phyloP scores from a whole-genome alignment of 805 yeast genomes.

The Teunomyces cretensis region DNA sequence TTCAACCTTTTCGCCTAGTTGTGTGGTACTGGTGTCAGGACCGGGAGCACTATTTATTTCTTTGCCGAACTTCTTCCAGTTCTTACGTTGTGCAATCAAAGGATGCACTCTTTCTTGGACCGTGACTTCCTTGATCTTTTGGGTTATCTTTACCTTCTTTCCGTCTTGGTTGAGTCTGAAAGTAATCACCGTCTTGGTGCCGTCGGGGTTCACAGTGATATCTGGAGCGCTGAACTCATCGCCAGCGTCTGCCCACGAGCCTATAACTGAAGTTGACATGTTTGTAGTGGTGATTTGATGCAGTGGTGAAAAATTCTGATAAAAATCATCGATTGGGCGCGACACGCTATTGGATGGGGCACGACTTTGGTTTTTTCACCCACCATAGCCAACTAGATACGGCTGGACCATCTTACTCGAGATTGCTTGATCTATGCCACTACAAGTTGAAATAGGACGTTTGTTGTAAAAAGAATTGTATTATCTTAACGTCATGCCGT shows the following conservation, averaged over 20 bases:
- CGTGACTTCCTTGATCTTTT: conserved; percentile 72
- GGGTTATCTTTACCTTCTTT: conserved; percentile 83
- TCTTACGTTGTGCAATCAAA: conserved; percentile 80
- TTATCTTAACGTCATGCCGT: too few relatives aligned
- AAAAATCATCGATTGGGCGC: conserved; percentile 2
- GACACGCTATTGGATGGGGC: neutral
- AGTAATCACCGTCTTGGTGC: conserved; percentile 83
- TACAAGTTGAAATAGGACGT: too few relatives aligned
- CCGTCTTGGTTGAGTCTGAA: conserved; percentile 75
- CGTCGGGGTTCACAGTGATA: conserved; percentile 76
- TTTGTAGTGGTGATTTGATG: neutral
- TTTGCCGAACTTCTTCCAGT: conserved; percentile 86
- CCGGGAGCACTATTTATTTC: conserved; percentile 75
- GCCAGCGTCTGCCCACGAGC: conserved; percentile 71
- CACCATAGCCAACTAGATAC: too few relatives aligned
- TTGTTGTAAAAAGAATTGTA: too few relatives aligned
- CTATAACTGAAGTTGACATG: conserved; percentile 38
- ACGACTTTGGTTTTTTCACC: neutral
- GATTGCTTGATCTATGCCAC: too few relatives aligned
- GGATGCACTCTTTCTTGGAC: conserved; percentile 83
- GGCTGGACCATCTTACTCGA: too few relatives aligned
- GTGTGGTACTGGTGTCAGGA: conserved; percentile 86
- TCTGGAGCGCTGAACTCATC: conserved; percentile 74
- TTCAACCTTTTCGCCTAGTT: conserved; percentile 79
- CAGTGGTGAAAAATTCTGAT: conserved; percentile 6